Evolutionary conservation across 2,329 filamentous ascomycete genomes (phyloP), one percentile per base, ranked within the genome.

Genomic region (Davidsoniella neocaledoniae): DNA sequence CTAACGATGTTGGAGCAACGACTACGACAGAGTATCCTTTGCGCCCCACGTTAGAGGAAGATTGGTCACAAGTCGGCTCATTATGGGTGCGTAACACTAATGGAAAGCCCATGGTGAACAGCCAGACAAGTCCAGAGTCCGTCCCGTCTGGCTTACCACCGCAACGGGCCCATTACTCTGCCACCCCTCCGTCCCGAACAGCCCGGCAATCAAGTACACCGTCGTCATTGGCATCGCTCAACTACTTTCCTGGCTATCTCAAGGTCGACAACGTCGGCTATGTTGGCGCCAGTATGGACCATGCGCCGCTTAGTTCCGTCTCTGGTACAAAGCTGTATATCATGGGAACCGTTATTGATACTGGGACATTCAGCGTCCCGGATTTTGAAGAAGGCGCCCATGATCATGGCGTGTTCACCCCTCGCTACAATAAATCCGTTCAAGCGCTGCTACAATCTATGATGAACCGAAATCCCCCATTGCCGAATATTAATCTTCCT

Each of bases 331-430:
- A 76, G 7, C 67, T 91, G n/a, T 80, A 83, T 1, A 76, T 93
- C 48, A 76, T 91, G 40, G 86, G 85, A 33, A 83, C 82, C 56
- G 81, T 83, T 43, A 82, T 91, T 57, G 83, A 93, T 62, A 74
- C 90, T 40, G 78, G 81, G 10, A 77, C 81, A 42, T 86, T 85
- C 58, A 73, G 80, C 43, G 76, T 74, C 1, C 68, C 72, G 1
- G 82, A 86, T 53, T 70, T 77, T 61, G 76, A 83, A 57, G 79
- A 83, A 66, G 46, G 46, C 4, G 45, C 48, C 8, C 26, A 43
- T 3, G 39, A 50, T 16, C 19, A 29, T 4, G 43, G 45, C 5
- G 61, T 61, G 10, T 56, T 57, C 5, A 47, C 55, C 6, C 70
- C 69, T 2, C 59, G 78, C 8, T 81, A 80, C 63, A 82, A 83